Percentiles rank a stretch among this genome's conserved stretches.
Evolutionary conservation across 139 green algal genomes (phyloP).

Genomic region (Pedinophyceae sp.): DNA sequence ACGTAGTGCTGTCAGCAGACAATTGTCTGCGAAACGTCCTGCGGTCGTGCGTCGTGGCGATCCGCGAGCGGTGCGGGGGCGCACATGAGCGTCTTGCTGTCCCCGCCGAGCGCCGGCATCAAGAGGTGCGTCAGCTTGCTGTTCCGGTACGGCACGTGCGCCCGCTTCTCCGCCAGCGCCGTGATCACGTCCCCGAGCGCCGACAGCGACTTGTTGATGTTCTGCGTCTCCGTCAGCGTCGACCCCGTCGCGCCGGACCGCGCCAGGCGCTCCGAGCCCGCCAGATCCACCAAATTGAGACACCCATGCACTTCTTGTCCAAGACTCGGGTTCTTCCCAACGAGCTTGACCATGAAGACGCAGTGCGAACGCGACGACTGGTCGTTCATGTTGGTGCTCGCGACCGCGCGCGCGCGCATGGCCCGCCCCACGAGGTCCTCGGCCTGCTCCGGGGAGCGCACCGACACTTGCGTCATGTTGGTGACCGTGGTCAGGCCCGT

Average conservation of each 20-base stretch:
- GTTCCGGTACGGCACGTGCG: too few species aligned
- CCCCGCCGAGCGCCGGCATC: conserved; percentile 56
- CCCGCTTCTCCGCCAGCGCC: conserved; percentile 10
- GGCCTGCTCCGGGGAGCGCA: conserved; percentile 17
- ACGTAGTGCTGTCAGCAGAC: background rate
- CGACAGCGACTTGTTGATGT: too few species aligned
- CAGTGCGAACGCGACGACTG: too few species aligned
- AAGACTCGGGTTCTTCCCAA: conserved; percentile 11
- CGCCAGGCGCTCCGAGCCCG: conserved; percentile 18
- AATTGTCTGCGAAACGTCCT: background rate
- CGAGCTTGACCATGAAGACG: too few species aligned
- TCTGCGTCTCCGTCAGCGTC: conserved; percentile 18
- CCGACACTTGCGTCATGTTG: conserved; percentile 44
- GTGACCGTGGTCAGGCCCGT: conserved; percentile 36
- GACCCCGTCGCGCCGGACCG: conserved; percentile 10
- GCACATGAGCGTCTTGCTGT: conserved; percentile 91
- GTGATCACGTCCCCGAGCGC: conserved; percentile 24
- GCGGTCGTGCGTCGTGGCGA: background rate
- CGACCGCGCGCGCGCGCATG: conserved; percentile 11
- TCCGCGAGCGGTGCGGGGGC: conserved; percentile 40
- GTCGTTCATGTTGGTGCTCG: too few species aligned
- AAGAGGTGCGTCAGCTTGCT: conserved; percentile 26
- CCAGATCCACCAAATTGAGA: conserved; percentile 19
- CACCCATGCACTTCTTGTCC: conserved; percentile 8
- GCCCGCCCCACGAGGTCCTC: conserved; percentile 12